Percentiles rank a stretch among this genome's conserved stretches.
Evolutionary conservation across 345 rosid species (phyloP).

Genomic region (Garcia nutans): DNA sequence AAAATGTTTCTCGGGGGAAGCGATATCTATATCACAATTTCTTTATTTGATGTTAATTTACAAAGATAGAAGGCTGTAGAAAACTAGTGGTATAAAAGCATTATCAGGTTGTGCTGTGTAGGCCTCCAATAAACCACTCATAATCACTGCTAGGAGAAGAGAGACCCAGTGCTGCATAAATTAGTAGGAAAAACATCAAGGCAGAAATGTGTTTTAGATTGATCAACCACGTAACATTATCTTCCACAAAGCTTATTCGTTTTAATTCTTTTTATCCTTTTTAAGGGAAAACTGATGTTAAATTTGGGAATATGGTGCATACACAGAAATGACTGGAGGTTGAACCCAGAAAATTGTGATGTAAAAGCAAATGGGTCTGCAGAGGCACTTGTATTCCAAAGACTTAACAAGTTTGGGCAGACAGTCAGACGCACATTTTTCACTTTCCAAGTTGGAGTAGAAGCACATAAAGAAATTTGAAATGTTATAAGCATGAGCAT

Average conservation of each 20-base stretch:
- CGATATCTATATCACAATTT: not conserved
- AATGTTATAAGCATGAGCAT: not conserved
- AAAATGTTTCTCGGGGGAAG: not conserved
- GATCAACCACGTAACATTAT: not conserved
- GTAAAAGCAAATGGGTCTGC: not conserved
- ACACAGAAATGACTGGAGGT: not conserved
- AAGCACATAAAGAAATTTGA: not conserved
- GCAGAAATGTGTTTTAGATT: too few relatives aligned
- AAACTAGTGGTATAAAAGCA: constrained; percentile 90
- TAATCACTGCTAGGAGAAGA: constrained; percentile 65
- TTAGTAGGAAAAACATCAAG: constrained; percentile 4
- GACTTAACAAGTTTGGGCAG: not conserved
- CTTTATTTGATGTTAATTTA: constrained; percentile 18
- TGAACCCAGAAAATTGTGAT: not conserved
- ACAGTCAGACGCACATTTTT: too few relatives aligned
- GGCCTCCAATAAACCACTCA: constrained; percentile 89
- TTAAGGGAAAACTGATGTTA: not conserved
- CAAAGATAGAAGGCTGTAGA: constrained; percentile 90
- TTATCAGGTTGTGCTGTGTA: constrained; percentile 92
- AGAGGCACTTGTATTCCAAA: not conserved
- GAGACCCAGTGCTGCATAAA: constrained; percentile 83
- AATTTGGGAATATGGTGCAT: not conserved
- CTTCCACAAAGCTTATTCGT: not conserved
- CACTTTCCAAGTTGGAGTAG: too few relatives aligned
- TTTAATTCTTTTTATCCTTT: not conserved